Evolutionary conservation across 2,329 filamentous ascomycete species (phyloP).

Genomic region (Fusarium sp.): DNA sequence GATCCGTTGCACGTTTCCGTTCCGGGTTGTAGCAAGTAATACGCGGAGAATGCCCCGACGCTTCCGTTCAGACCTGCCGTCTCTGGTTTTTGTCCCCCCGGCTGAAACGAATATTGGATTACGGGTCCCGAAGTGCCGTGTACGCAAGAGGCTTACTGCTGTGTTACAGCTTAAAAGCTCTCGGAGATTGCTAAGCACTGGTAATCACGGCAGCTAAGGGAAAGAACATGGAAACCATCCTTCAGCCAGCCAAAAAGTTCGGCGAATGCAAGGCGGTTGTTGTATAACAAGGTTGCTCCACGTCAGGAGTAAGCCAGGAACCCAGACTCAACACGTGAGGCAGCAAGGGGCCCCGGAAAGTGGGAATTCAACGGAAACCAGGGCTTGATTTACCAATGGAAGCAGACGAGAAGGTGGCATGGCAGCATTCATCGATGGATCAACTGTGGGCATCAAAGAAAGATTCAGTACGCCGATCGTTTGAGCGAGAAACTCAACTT

Average conservation of each 20-base stretch:
- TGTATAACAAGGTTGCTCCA: neutral
- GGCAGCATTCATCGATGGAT: neutral
- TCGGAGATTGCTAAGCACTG: neutral
- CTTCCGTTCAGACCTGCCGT: neutral
- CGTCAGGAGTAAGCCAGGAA: neutral
- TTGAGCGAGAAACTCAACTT: neutral
- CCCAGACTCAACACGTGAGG: neutral
- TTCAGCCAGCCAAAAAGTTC: neutral
- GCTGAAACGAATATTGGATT: neutral
- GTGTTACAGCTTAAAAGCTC: neutral
- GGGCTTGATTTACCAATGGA: neutral
- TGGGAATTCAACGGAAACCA: neutral
- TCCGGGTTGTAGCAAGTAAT: neutral
- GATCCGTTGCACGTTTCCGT: neutral
- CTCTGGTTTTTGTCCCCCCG: neutral
- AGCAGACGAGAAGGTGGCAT: neutral
- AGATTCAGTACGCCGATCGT: neutral
- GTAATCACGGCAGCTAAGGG: neutral
- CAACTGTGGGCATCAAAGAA: neutral
- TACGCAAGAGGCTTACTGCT: neutral
- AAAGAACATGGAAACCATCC: neutral
- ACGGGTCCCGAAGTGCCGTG: neutral
- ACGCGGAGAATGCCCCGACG: neutral
- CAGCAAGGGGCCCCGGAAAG: neutral
- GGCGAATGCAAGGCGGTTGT: neutral